A percentile compares a stretch with the other conserved stretches of the same genome.
Conservation (phyloP, 345 rosid genomes). For the Eucalyptus erythrocorys region DNA sequence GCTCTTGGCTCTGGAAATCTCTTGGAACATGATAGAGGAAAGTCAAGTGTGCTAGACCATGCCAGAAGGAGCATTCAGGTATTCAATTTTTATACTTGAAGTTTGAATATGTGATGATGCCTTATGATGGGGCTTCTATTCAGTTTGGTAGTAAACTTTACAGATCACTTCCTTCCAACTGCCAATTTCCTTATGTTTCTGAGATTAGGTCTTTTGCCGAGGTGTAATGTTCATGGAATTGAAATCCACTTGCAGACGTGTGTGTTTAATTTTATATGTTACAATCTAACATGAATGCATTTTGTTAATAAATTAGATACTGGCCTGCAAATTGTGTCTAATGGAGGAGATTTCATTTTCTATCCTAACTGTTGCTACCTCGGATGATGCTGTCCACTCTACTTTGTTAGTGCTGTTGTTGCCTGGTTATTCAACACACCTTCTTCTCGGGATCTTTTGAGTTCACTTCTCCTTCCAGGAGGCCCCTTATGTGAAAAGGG, state of each 20-base stretch:
- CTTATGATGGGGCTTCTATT: neutral
- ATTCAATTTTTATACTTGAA: neutral
- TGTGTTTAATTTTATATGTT: neutral
- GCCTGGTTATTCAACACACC: neutral
- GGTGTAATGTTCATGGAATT: neutral
- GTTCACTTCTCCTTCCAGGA: neutral
- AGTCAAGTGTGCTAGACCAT: constrained; percentile 24
- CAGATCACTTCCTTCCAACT: neutral
- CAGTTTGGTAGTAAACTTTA: neutral
- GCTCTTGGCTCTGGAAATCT: constrained; percentile 21
- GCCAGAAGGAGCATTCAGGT: constrained; percentile 46
- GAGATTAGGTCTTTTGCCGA: neutral
- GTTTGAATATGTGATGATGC: neutral
- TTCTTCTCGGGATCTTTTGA: neutral
- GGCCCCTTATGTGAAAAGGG: neutral
- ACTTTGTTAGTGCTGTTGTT: neutral
- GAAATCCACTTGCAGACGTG: neutral
- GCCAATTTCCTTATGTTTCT: neutral
- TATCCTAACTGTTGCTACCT: neutral
- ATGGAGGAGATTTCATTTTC: neutral
- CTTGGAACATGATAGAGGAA: constrained; percentile 39
- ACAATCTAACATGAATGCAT: neutral
- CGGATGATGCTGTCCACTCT: neutral
- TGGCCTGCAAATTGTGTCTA: neutral
- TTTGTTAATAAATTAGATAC: neutral